Percentiles rank a stretch among this genome's conserved stretches.
These are phyloP conservation scores for Aspergillus costaricaensis DNA, from an alignment of 2,329 filamentous ascomycete species.

Conservation along the genomic window DNA sequence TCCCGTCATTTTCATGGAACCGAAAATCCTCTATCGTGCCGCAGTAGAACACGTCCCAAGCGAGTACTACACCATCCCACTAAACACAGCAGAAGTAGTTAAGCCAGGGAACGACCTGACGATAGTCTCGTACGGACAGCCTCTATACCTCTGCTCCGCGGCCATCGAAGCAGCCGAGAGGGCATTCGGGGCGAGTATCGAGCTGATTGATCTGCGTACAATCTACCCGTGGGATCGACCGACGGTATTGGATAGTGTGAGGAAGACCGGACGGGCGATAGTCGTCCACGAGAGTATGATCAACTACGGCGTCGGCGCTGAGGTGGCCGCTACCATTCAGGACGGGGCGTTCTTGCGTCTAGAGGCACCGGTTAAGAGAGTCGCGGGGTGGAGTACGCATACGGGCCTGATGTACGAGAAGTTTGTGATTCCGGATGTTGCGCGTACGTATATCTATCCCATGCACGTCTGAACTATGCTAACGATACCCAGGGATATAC, in stretches of 20 bases:
- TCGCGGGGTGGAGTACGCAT: slow-evolving; percentile 89
- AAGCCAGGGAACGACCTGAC: slow-evolving; percentile 80
- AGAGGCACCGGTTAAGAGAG: slow-evolving; percentile 80
- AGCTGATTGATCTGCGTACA: slow-evolving; percentile 84
- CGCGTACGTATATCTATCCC: slow-evolving; percentile 63
- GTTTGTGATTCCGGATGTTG: slow-evolving; percentile 81
- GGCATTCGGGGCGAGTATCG: slow-evolving; percentile 71
- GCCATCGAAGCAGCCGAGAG: slow-evolving; percentile 78
- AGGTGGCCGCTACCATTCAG: slow-evolving; percentile 85
- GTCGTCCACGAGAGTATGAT: slow-evolving; percentile 93
- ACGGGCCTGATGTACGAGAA: slow-evolving; percentile 76
- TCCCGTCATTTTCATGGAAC: slow-evolving; percentile 90
- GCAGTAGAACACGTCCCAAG: slow-evolving; percentile 88
- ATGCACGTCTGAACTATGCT: neutral
- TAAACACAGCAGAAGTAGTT: slow-evolving; percentile 82
- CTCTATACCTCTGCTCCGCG: slow-evolving; percentile 77
- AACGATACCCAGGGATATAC: slow-evolving; percentile 60
- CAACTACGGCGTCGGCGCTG: slow-evolving; percentile 84
- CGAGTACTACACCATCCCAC: slow-evolving; percentile 75
- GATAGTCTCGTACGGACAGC: slow-evolving; percentile 84
- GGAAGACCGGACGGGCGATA: slow-evolving; percentile 81
- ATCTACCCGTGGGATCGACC: slow-evolving; percentile 90
- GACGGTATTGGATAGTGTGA: slow-evolving; percentile 77
- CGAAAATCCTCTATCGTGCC: slow-evolving; percentile 88
- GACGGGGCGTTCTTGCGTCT: slow-evolving; percentile 81